A percentile compares a stretch with the other conserved stretches of the same genome.
Evolutionary conservation across 139 green algal species (phyloP).

Genomic region (Penium margaritaceum): DNA sequence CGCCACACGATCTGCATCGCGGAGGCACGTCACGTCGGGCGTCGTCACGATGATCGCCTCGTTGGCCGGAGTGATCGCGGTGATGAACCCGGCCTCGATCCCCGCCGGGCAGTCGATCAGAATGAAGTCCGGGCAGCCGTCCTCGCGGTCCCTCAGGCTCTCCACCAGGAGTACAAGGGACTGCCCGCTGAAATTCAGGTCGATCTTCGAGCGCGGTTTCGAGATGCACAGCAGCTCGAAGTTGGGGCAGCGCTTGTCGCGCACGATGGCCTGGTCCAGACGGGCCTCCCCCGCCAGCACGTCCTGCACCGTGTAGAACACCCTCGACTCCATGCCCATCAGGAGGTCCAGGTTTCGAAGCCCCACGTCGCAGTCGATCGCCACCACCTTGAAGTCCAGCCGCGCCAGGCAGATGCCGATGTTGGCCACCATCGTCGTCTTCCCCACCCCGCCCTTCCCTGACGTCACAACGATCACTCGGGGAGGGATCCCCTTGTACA

Average conservation of each 20-base stretch:
- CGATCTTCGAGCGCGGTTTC: slow-evolving; percentile 55
- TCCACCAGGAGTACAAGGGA: slow-evolving; percentile 76
- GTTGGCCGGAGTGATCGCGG: slow-evolving; percentile 74
- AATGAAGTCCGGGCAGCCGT: slow-evolving; percentile 67
- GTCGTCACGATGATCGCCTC: slow-evolving; percentile 82
- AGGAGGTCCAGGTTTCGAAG: slow-evolving; percentile 80
- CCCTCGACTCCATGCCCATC: slow-evolving; percentile 77
- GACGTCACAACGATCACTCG: slow-evolving; percentile 69
- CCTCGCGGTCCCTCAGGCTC: slow-evolving; percentile 64
- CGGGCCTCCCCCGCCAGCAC: slow-evolving; percentile 79
- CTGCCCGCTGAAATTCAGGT: slow-evolving; percentile 71
- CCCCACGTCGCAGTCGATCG: slow-evolving; percentile 82
- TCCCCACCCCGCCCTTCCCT: slow-evolving; percentile 78
- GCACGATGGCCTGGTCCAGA: slow-evolving; percentile 74
- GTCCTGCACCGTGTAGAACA: slow-evolving; percentile 83
- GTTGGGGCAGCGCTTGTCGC: slow-evolving; percentile 83
- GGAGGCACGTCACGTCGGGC: slow-evolving; percentile 80
- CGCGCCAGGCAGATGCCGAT: slow-evolving; percentile 80
- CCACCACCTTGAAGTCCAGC: slow-evolving; percentile 75
- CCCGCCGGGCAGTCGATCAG: slow-evolving; percentile 76
- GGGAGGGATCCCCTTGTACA: slow-evolving; percentile 19
- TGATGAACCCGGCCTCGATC: slow-evolving; percentile 87
- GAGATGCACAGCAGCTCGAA: slow-evolving; percentile 71
- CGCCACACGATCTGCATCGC: slow-evolving; percentile 74
- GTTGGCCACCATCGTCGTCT: slow-evolving; percentile 82